Conservation (phyloP, 305 asterid genomes). For the Nicotiana rustica region DNA sequence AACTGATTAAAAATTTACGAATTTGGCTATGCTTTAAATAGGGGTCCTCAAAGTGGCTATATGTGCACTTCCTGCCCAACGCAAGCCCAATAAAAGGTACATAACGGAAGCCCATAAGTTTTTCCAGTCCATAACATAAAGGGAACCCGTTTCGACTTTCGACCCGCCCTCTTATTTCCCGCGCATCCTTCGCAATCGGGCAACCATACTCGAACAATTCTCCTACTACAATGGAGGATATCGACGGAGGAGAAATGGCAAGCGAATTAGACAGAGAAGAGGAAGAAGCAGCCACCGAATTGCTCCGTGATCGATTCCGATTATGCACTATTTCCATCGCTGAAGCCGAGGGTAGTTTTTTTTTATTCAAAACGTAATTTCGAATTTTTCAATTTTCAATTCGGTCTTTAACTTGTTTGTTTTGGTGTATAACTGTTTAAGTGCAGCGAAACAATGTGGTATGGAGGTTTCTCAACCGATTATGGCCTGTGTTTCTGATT, state of each 20-base stretch:
- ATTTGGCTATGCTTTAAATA: too few relatives aligned
- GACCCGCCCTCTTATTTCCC: background rate
- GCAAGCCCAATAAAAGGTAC: too few relatives aligned
- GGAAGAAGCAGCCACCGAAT: conserved; percentile 71
- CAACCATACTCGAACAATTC: background rate
- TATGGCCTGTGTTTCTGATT: conserved; percentile 77
- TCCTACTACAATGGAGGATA: conserved; percentile 20
- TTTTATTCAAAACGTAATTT: background rate
- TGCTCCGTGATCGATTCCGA: conserved; percentile 82
- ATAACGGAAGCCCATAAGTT: background rate
- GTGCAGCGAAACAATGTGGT: conserved; percentile 72
- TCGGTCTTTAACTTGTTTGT: background rate
- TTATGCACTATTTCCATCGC: conserved; percentile 80
- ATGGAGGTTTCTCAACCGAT: conserved; percentile 85
- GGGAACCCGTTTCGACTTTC: background rate
- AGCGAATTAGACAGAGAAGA: conserved; percentile 76
- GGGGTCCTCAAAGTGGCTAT: background rate
- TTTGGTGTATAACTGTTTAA: conserved; percentile 21
- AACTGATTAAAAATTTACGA: too few relatives aligned
- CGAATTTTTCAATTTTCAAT: background rate
- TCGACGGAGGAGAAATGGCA: conserved; percentile 47
- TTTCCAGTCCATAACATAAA: background rate
- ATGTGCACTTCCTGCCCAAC: background rate
- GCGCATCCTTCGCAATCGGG: conserved; percentile 27
- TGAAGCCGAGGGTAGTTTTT: conserved; percentile 72